Percentiles rank a stretch among this genome's conserved stretches.
Conservation (phyloP, 495 filamentous ascomycete genomes). For the Tuber microsphaerosporum region DNA sequence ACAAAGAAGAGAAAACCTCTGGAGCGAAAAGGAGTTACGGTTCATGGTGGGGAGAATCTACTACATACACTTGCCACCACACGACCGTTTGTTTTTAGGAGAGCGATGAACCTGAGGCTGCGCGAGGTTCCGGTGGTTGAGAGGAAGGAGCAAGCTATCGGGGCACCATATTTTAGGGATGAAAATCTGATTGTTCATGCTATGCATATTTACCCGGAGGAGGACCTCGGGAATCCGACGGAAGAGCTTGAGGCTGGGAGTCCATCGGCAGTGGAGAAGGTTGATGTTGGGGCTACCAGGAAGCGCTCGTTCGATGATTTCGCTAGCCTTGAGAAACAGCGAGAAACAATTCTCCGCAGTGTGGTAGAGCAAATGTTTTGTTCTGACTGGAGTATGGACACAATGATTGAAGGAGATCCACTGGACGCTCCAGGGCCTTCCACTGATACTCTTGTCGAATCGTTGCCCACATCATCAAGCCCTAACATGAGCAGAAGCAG, state of each 20-base stretch:
- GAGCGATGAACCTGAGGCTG: slow-evolving; percentile 61
- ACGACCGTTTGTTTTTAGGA: slow-evolving; percentile 82
- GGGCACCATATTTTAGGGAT: slow-evolving; percentile 32
- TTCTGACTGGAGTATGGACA: slow-evolving; percentile 39
- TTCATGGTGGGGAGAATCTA: slow-evolving; percentile 73
- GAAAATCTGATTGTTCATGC: slow-evolving; percentile 35
- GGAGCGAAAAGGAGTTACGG: slow-evolving; percentile 48
- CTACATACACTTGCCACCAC: slow-evolving; percentile 70
- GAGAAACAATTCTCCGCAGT: slow-evolving; percentile 20
- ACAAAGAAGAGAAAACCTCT: slow-evolving; percentile 33
- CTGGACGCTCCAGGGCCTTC: not conserved
- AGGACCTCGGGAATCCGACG: not conserved
- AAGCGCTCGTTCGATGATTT: slow-evolving; percentile 32
- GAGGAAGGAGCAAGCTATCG: not conserved
- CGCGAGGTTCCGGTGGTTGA: slow-evolving; percentile 52
- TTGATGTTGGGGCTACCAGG: not conserved
- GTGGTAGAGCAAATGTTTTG: slow-evolving; percentile 39
- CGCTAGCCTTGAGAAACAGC: slow-evolving; percentile 7
- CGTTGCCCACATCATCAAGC: not conserved
- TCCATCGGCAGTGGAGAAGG: slow-evolving; percentile 1
- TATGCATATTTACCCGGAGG: slow-evolving; percentile 31
- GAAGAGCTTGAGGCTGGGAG: slow-evolving; percentile 4
- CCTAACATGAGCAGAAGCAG: not conserved
- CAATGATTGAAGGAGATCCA: slow-evolving; percentile 17
- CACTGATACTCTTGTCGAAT: not conserved